Conservation (phyloP, 768 basidiomycete genomes). For the Suillus spraguei region DNA sequence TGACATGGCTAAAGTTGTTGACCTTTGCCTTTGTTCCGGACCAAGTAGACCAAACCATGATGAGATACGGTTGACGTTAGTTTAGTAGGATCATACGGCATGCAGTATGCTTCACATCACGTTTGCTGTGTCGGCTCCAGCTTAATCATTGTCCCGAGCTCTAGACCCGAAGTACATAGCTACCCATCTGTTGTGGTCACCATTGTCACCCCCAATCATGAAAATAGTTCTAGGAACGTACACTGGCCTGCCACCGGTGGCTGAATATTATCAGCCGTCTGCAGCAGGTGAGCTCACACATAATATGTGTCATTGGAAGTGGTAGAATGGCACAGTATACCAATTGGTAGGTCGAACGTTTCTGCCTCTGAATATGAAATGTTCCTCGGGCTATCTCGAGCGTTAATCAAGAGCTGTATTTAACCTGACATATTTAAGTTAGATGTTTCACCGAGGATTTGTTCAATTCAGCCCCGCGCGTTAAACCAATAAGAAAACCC, state of each 20-base stretch:
- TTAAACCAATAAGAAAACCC: neutral
- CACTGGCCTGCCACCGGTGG: neutral
- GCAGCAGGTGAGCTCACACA: neutral
- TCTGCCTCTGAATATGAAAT: neutral
- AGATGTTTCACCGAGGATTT: neutral
- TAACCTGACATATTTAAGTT: neutral
- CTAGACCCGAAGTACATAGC: neutral
- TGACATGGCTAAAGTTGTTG: no score
- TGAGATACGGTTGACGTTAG: neutral
- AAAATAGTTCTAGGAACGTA: no score
- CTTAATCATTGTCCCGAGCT: no score
- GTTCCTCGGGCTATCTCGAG: neutral
- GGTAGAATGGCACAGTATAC: neutral
- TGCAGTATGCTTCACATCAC: no score
- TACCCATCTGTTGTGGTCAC: neutral
- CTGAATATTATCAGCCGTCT: no score
- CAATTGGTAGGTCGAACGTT: neutral
- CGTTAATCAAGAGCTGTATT: slow-evolving; percentile 2
- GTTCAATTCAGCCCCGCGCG: neutral
- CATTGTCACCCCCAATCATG: no score
- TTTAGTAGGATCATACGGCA: neutral
- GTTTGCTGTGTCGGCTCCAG: no score
- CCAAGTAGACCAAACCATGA: no score
- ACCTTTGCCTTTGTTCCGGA: neutral
- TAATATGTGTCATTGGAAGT: neutral